phyloP scores from a whole-genome alignment of 192 early-diverging fungal genomes.

The Powellomyces hirtus region DNA sequence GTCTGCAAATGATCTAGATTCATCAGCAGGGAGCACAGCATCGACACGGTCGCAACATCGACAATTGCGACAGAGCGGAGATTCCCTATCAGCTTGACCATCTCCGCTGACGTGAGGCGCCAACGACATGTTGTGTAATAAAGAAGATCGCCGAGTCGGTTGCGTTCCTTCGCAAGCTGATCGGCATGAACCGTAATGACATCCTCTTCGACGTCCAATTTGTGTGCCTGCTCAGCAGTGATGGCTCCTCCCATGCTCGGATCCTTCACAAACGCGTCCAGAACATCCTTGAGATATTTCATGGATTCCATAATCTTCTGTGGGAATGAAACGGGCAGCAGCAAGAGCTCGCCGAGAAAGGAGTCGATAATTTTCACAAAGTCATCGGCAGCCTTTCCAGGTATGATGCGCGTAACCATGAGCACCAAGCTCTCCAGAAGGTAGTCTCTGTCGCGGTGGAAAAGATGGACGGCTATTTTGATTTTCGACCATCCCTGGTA shows the following conservation, averaged over 20 bases:
- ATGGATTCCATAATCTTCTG: constrained; percentile 8
- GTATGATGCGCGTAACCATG: constrained; percentile 9
- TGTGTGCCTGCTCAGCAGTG: neutral
- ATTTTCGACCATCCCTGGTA: constrained; percentile 10
- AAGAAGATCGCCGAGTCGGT: constrained; percentile 7
- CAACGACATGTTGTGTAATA: constrained; percentile 8
- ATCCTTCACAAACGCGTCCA: neutral
- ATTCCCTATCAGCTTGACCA: neutral
- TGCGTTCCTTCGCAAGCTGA: neutral
- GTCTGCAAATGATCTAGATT: constrained; percentile 1
- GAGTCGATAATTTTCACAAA: constrained; percentile 22
- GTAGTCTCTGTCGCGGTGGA: constrained; percentile 63
- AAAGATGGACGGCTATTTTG: constrained; percentile 67
- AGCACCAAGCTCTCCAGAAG: constrained; percentile 49
- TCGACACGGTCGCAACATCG: constrained; percentile 2
- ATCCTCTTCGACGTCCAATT: constrained; percentile 10
- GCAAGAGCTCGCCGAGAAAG: constrained; percentile 2
- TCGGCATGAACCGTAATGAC: constrained; percentile 6
- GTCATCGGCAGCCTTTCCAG: constrained; percentile 16
- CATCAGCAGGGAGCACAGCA: constrained; percentile 6
- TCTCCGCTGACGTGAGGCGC: constrained; percentile 5
- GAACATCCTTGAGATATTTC: neutral
- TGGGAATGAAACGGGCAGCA: neutral
- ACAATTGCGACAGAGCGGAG: neutral
- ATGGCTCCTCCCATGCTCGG: neutral